Conservation (phyloP, 2,329 filamentous ascomycete species). For the Cercospora sp. region DNA sequence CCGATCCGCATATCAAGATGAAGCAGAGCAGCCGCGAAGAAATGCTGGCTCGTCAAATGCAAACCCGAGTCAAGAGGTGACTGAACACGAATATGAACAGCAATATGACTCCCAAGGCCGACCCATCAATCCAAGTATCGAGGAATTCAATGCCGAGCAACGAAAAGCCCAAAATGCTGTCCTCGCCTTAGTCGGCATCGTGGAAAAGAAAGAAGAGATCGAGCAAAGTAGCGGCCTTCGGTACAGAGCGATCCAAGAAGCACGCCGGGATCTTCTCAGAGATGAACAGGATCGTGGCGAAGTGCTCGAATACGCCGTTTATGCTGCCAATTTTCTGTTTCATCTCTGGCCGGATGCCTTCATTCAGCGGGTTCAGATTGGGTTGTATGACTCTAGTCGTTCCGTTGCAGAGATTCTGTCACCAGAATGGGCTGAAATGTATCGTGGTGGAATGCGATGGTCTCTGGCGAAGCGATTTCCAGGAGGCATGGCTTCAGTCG, state of each 20-base stretch:
- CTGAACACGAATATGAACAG: constrained; percentile 36
- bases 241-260: constrained; percentile 15
- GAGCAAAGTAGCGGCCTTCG: constrained; percentile 18
- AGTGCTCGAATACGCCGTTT: constrained; percentile 22
- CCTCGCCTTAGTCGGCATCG: constrained; percentile 49
- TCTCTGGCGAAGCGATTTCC: constrained; percentile 22
- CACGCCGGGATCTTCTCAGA: constrained; percentile 20
- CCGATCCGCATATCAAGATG: constrained; percentile 47
- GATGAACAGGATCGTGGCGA: constrained; percentile 32
- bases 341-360: constrained; percentile 29
- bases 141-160: constrained; percentile 43
- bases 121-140: constrained; percentile 45
- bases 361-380: constrained; percentile 29
- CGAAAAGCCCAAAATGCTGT: constrained; percentile 52
- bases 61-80: not conserved
- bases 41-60: constrained; percentile 25
- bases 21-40: constrained; percentile 45
- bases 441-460: constrained; percentile 16
- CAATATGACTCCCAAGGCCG: constrained; percentile 49
- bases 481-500: constrained; percentile 22
- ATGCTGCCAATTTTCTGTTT: constrained; percentile 20
- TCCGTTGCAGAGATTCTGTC: constrained; percentile 26
- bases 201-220: constrained; percentile 41
- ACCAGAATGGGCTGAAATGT: constrained; percentile 19
- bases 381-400: constrained; percentile 25